Evolutionary conservation across 2,329 filamentous ascomycete genomes (phyloP).

Genomic region (Cercospora sp.): DNA sequence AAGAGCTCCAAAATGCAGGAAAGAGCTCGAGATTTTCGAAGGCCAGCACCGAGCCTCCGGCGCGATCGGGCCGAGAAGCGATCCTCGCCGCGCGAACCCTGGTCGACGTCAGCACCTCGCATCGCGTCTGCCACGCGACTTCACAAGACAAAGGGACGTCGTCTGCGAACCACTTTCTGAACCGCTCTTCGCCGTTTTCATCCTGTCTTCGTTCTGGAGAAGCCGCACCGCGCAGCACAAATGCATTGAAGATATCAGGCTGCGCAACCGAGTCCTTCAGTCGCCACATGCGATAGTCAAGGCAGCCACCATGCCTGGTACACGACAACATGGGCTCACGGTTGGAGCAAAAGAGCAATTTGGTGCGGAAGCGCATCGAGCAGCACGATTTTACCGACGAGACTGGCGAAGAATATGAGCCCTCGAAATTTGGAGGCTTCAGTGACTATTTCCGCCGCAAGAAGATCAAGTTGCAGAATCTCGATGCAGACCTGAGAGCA

Average conservation of each 20-base stretch:
- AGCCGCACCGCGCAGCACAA: not conserved
- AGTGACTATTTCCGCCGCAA: conserved; percentile 91
- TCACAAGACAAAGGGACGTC: conserved; percentile 1
- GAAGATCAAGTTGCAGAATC: conserved; percentile 95
- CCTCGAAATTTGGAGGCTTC: conserved; percentile 85
- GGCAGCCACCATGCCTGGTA: conserved; percentile 14
- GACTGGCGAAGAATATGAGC: conserved; percentile 85
- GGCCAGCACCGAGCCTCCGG: conserved; percentile 3
- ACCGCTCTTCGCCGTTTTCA: not conserved
- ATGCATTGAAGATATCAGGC: not conserved
- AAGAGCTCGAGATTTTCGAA: conserved; percentile 7
- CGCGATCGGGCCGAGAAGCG: conserved; percentile 2
- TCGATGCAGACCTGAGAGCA: conserved; percentile 78
- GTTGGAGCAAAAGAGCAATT: conserved; percentile 59
- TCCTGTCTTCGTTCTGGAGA: not conserved
- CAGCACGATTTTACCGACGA: conserved; percentile 69
- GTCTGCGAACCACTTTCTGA: not conserved
- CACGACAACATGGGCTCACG: conserved; percentile 58
- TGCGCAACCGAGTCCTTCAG: not conserved
- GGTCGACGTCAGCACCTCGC: conserved; percentile 9
- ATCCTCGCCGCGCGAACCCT: not conserved
- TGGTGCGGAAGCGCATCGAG: conserved; percentile 64
- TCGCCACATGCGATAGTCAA: not conserved
- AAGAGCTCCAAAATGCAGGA: conserved; percentile 3
- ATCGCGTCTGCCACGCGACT: conserved; percentile 4